Conservation (phyloP, 257 asterid species). For the Henckelia pumila region DNA sequence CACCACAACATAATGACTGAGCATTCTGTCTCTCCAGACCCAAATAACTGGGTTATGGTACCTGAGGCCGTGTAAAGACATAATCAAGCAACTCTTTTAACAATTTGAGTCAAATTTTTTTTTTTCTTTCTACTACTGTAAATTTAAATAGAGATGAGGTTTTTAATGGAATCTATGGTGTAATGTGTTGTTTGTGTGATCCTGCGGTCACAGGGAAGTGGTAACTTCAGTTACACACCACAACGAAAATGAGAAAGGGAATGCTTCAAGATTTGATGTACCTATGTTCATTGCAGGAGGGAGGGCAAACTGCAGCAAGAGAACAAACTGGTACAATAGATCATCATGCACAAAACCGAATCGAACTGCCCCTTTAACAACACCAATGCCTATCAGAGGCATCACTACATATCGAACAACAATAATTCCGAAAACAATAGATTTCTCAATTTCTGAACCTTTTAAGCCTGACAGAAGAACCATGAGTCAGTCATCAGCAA, state of each 20-base stretch:
- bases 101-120: not conserved
- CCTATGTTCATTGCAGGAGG: slow-evolving; percentile 98
- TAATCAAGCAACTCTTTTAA: not conserved
- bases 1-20: slow-evolving; percentile 37
- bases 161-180: not conserved
- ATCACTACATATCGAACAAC: slow-evolving; percentile 56
- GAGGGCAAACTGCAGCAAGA: slow-evolving; percentile 71
- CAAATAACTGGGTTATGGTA: slow-evolving; percentile 31
- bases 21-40: slow-evolving; percentile 35
- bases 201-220: not conserved
- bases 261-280: slow-evolving; percentile 15
- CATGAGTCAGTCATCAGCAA: not conserved
- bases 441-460: slow-evolving; percentile 52
- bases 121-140: no score
- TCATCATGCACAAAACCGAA: slow-evolving; percentile 54
- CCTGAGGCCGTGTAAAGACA: slow-evolving; percentile 8
- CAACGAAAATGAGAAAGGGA: not conserved
- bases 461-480: slow-evolving; percentile 47
- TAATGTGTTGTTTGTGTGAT: not conserved
- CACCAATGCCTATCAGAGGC: slow-evolving; percentile 66
- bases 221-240: not conserved
- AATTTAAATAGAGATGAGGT: not conserved
- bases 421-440: slow-evolving; percentile 55
- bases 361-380: slow-evolving; percentile 56
- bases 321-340: slow-evolving; percentile 72